Evolutionary conservation across 441 rosid genomes (phyloP).

Genomic region (Eutrema salsugineum): DNA sequence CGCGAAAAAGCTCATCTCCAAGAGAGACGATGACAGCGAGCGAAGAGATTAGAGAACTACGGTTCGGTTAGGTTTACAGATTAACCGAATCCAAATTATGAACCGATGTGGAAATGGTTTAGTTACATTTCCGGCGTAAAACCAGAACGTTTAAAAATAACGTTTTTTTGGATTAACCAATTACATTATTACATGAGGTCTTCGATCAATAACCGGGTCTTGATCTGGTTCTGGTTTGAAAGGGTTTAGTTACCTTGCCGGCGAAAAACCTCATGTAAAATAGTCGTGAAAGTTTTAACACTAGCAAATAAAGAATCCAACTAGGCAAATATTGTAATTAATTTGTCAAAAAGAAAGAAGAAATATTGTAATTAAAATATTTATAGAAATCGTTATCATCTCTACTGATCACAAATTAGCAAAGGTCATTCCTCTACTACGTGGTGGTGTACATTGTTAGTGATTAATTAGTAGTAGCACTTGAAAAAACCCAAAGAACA

Average conservation of each 20-base stretch:
- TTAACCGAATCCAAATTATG: background rate
- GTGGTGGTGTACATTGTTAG: background rate
- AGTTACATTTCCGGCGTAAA: background rate
- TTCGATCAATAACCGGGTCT: background rate
- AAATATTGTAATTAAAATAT: background rate
- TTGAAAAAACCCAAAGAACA: constrained; percentile 60
- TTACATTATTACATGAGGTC: background rate
- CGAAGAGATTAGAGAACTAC: constrained; percentile 1
- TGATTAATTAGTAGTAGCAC: background rate
- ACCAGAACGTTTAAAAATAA: no score
- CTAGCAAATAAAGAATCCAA: background rate
- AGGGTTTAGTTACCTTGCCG: no score
- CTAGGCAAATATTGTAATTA: background rate
- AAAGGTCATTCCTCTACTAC: background rate
- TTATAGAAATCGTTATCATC: background rate
- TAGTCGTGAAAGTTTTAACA: background rate
- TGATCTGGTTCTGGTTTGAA: no score
- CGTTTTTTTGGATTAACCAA: background rate
- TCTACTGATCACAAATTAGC: background rate
- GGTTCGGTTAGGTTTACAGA: constrained; percentile 22
- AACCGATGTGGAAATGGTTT: background rate
- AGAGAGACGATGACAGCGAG: constrained; percentile 22
- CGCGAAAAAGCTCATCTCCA: constrained; percentile 26
- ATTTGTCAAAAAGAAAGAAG: no score
- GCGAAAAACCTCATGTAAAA: no score